Percentiles rank a stretch among this genome's conserved stretches.
phyloP scores from a whole-genome alignment of 306 rosid species.

The Myrica gale region DNA sequence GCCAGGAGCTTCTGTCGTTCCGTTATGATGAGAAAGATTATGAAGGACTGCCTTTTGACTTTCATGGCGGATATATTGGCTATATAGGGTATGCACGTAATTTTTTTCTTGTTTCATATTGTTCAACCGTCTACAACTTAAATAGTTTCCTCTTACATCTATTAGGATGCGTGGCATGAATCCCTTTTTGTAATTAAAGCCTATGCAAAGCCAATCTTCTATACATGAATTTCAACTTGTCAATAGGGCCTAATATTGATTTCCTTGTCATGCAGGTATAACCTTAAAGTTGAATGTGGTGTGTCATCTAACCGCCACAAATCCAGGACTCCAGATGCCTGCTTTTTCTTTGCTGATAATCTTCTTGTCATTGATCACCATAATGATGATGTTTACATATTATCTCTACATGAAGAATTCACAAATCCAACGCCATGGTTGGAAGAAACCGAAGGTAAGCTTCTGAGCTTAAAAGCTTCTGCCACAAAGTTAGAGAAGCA shows the following conservation, averaged over 20 bases:
- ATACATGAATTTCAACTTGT: neutral
- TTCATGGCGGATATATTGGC: slow-evolving; percentile 94
- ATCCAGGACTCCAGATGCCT: slow-evolving; percentile 90
- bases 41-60: slow-evolving; percentile 87
- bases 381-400: slow-evolving; percentile 74
- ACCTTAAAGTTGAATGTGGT: slow-evolving; percentile 91
- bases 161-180: neutral
- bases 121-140: slow-evolving; percentile 4
- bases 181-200: neutral
- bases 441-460: slow-evolving; percentile 67
- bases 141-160: neutral
- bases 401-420: slow-evolving; percentile 61
- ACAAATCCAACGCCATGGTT: slow-evolving; percentile 53
- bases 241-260: slow-evolving; percentile 16
- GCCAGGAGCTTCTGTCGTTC: slow-evolving; percentile 77
- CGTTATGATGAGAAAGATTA: slow-evolving; percentile 60
- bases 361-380: slow-evolving; percentile 76
- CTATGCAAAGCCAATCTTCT: neutral
- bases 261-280: slow-evolving; percentile 65
- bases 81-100: slow-evolving; percentile 77
- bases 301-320: slow-evolving; percentile 58
- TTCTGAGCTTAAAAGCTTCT: slow-evolving; percentile 51
- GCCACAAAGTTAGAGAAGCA: slow-evolving; percentile 33
- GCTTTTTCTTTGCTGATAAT: slow-evolving; percentile 93
- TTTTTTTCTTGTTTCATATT: slow-evolving; percentile 17